Conservation (phyloP, 2,329 filamentous ascomycete species). For the Saccharata proteae region DNA sequence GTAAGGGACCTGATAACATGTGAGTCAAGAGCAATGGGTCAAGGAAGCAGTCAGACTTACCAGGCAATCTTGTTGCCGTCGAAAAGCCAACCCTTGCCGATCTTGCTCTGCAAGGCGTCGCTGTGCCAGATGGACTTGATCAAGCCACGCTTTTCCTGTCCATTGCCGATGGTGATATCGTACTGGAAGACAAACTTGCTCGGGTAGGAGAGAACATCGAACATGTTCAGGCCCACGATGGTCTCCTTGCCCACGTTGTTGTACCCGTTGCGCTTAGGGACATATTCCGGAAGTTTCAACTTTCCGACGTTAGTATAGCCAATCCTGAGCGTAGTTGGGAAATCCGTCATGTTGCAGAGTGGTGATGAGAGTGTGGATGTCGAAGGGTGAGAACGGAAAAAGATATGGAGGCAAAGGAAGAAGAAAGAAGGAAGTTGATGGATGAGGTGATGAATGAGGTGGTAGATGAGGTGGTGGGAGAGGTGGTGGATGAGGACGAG, state of each 20-base stretch:
- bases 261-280: constrained; percentile 25
- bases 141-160: constrained; percentile 51
- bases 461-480: too few species aligned
- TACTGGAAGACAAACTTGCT: constrained; percentile 63
- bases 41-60: constrained; percentile 34
- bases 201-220: constrained; percentile 51
- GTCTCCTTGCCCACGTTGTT: constrained; percentile 27
- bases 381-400: constrained; percentile 3
- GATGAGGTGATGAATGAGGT: too few species aligned
- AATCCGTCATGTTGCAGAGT: too few species aligned
- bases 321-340: too few species aligned
- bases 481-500: too few species aligned
- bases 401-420: too few species aligned
- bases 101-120: constrained; percentile 41
- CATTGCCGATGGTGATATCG: constrained; percentile 59
- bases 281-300: constrained; percentile 15
- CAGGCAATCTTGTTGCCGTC: constrained; percentile 82
- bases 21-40: too few species aligned
- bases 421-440: too few species aligned
- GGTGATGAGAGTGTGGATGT: constrained; percentile 11
- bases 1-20: background rate
- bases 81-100: constrained; percentile 55
- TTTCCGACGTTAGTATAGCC: constrained; percentile 14
- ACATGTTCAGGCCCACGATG: constrained; percentile 56
- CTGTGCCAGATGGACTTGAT: constrained; percentile 69